These are phyloP conservation scores for Cladophialophora exuberans DNA, from an alignment of 2,329 filamentous ascomycete genomes.

Conservation along the genomic window DNA sequence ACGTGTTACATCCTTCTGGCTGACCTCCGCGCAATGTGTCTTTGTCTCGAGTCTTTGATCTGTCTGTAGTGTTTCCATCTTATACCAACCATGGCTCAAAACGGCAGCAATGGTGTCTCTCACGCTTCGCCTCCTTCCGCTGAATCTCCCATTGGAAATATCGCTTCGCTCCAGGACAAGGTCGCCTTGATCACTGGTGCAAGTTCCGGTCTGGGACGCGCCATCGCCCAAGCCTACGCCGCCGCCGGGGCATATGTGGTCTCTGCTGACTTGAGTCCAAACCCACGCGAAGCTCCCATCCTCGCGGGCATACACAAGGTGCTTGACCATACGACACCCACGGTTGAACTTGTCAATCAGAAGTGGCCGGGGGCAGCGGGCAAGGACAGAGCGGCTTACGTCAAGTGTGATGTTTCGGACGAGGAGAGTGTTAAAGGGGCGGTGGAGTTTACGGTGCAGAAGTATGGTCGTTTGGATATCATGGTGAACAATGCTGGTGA, in stretches of 20 bases:
- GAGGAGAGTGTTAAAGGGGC: conserved; percentile 60
- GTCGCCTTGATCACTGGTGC: conserved; percentile 51
- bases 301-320: conserved; percentile 32
- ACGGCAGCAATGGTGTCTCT: not conserved
- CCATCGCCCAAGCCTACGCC: conserved; percentile 49
- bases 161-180: conserved; percentile 35
- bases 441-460: conserved; percentile 78
- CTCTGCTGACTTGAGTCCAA: conserved; percentile 44
- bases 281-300: conserved; percentile 26
- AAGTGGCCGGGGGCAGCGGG: conserved; percentile 13
- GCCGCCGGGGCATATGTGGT: conserved; percentile 48
- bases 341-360: conserved; percentile 29
- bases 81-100: not conserved
- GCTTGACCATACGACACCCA: conserved; percentile 24
- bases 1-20: no score
- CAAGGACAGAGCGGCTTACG: conserved; percentile 11
- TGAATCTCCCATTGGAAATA: conserved; percentile 19
- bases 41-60: no score
- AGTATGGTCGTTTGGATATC: conserved; percentile 66
- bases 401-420: conserved; percentile 29
- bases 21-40: no score
- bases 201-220: conserved; percentile 52
- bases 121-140: not conserved
- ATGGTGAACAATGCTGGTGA: conserved; percentile 37
- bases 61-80: no score